phyloP scores from a whole-genome alignment of 306 rosid genomes.

The Ziziphus jujuba region DNA sequence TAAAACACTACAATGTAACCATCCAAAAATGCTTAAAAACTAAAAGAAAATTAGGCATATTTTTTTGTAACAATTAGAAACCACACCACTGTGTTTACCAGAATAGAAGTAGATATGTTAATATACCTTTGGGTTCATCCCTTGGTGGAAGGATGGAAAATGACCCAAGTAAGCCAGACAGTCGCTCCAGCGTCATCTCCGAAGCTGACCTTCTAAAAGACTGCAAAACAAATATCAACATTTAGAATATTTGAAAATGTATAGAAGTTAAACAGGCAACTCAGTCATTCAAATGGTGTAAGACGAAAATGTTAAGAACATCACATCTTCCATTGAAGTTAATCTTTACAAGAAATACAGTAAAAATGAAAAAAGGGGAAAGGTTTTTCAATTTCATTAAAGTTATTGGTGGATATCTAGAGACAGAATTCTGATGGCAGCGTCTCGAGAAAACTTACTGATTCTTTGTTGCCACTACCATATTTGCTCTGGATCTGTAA shows the following conservation, averaged over 20 bases:
- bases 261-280: background rate
- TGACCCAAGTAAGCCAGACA: constrained; percentile 80
- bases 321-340: background rate
- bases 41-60: background rate
- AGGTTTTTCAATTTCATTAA: background rate
- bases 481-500: constrained; percentile 83
- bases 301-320: background rate
- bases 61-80: background rate
- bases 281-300: background rate
- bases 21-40: background rate
- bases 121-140: constrained; percentile 73
- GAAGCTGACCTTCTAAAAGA: constrained; percentile 80
- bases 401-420: background rate
- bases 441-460: constrained; percentile 45
- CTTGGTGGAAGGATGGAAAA: constrained; percentile 66
- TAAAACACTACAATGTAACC: background rate
- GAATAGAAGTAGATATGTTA: background rate
- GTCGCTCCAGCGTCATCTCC: constrained; percentile 70
- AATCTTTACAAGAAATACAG: background rate
- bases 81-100: background rate
- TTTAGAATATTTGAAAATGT: constrained; percentile 6
- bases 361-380: no score
- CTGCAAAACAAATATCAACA: constrained; percentile 38
- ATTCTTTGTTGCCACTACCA: constrained; percentile 60
- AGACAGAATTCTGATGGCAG: background rate